A percentile compares a stretch with the other conserved stretches of the same genome.
Evolutionary conservation across 2,329 filamentous ascomycete species (phyloP).

Genomic region (Microsporum canis): DNA sequence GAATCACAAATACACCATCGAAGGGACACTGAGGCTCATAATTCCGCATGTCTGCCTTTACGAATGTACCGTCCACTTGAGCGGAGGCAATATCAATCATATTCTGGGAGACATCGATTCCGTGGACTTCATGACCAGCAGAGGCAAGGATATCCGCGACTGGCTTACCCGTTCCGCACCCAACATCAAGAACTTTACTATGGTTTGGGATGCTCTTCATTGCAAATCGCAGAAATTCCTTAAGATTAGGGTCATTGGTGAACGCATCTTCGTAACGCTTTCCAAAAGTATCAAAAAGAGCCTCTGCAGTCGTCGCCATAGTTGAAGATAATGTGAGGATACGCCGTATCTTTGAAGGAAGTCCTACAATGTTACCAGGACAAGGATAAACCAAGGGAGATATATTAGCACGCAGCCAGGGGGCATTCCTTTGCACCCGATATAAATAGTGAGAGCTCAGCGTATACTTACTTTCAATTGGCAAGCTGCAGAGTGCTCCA

Average conservation of each 20-base stretch:
- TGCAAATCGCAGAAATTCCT: constrained; percentile 6
- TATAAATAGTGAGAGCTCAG: not conserved
- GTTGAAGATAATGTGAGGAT: not conserved
- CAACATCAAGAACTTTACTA: constrained; percentile 14
- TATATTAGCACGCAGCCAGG: not conserved
- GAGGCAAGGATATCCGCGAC: constrained; percentile 10
- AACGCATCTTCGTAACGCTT: constrained; percentile 14
- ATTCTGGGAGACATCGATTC: constrained; percentile 13
- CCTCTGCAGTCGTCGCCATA: constrained; percentile 1
- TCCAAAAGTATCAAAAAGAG: constrained; percentile 12
- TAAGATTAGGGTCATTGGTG: constrained; percentile 8
- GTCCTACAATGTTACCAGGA: not conserved
- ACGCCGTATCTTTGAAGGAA: not conserved
- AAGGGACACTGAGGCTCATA: constrained; percentile 8
- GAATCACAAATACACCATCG: constrained; percentile 13
- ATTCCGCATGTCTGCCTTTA: constrained; percentile 13
- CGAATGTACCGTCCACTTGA: constrained; percentile 13
- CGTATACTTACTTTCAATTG: too few species aligned
- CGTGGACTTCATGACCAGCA: constrained; percentile 15
- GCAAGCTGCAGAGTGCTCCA: too few species aligned
- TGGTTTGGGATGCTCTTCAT: constrained; percentile 1
- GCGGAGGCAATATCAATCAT: constrained; percentile 13
- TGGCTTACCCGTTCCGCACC: constrained; percentile 16
- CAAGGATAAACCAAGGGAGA: not conserved
- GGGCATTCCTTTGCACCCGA: not conserved